Evolutionary conservation across 2,329 filamentous ascomycete species (phyloP).

Genomic region (Onygenales sp.): DNA sequence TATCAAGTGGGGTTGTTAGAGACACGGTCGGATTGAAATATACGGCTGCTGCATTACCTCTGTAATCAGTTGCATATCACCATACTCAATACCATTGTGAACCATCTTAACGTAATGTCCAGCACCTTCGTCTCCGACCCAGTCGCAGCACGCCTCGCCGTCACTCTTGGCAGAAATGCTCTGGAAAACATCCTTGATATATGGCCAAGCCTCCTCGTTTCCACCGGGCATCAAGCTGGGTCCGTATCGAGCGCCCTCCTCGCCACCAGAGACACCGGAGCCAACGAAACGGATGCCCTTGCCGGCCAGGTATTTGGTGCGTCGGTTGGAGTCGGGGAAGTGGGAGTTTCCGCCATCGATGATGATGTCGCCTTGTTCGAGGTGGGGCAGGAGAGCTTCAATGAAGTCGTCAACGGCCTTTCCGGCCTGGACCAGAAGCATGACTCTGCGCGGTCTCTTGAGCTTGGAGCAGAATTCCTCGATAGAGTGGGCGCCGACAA

Average conservation of each 20-base stretch:
- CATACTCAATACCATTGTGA: constrained; percentile 99
- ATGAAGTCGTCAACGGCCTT: constrained; percentile 99
- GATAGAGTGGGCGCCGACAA: constrained; percentile 85
- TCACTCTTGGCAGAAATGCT: constrained; percentile 96
- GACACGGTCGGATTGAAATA: not conserved
- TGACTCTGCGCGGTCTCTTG: constrained; percentile 92
- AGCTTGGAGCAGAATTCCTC: constrained; percentile 95
- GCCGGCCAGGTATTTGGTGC: constrained; percentile 71
- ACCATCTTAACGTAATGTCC: constrained; percentile 99
- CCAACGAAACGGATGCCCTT: constrained; percentile 97
- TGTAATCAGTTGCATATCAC: constrained; percentile 99
- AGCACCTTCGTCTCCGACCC: constrained; percentile 98
- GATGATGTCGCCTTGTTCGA: constrained; percentile 89
- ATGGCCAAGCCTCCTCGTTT: constrained; percentile 94
- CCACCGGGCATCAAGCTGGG: constrained; percentile 98
- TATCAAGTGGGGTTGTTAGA: not conserved
- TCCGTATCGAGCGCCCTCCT: constrained; percentile 96
- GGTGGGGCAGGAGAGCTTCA: constrained; percentile 76
- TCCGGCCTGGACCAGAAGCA: constrained; percentile 98
- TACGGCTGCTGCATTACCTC: constrained; percentile 54
- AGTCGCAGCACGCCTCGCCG: constrained; percentile 95
- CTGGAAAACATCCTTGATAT: constrained; percentile 99
- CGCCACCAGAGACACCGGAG: constrained; percentile 94
- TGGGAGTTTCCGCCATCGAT: constrained; percentile 99
- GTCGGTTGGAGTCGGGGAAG: constrained; percentile 97